A percentile compares a stretch with the other conserved stretches of the same genome.
These are phyloP conservation scores for Fragilaria radians DNA, from an alignment of 108 stramenopile genomes.

Conservation along the genomic window DNA sequence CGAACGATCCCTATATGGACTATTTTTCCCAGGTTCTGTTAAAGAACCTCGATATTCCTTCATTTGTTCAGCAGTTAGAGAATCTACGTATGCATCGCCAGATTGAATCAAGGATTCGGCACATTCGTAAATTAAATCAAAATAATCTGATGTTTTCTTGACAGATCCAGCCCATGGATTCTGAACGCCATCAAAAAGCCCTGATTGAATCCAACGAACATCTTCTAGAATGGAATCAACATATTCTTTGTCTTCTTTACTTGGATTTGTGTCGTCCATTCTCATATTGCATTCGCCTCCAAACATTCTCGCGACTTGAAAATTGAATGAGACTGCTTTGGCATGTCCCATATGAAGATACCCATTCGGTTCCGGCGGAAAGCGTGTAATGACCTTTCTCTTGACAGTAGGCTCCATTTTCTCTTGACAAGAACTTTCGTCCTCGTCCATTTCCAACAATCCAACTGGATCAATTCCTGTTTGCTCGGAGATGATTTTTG, in stretches of 20 bases:
- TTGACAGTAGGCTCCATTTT: neutral
- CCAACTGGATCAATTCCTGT: constrained; percentile 50
- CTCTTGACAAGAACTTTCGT: neutral
- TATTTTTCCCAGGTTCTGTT: constrained; percentile 75
- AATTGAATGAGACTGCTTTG: constrained; percentile 90
- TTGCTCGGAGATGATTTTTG: constrained; percentile 70
- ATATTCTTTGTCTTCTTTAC: constrained; percentile 83
- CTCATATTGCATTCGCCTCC: constrained; percentile 81
- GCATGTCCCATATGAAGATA: constrained; percentile 98
- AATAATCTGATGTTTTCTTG: constrained; percentile 78
- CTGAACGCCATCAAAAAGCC: constrained; percentile 22
- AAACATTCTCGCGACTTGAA: constrained; percentile 80
- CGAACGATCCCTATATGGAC: constrained; percentile 62
- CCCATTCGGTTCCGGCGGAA: constrained; percentile 99
- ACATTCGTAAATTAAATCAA: constrained; percentile 76
- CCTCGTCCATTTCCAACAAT: constrained; percentile 21
- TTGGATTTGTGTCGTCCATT: constrained; percentile 90
- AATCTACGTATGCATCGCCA: constrained; percentile 86
- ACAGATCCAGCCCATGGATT: constrained; percentile 70
- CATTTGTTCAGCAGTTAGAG: constrained; percentile 80
- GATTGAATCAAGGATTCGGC: constrained; percentile 65
- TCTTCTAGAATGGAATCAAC: constrained; percentile 84
- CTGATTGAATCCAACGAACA: constrained; percentile 79
- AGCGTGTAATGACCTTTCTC: constrained; percentile 68
- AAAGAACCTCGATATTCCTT: constrained; percentile 82